These are phyloP conservation scores for Tylopilus sp. DNA, from an alignment of 768 basidiomycete genomes.

Conservation along the genomic window DNA sequence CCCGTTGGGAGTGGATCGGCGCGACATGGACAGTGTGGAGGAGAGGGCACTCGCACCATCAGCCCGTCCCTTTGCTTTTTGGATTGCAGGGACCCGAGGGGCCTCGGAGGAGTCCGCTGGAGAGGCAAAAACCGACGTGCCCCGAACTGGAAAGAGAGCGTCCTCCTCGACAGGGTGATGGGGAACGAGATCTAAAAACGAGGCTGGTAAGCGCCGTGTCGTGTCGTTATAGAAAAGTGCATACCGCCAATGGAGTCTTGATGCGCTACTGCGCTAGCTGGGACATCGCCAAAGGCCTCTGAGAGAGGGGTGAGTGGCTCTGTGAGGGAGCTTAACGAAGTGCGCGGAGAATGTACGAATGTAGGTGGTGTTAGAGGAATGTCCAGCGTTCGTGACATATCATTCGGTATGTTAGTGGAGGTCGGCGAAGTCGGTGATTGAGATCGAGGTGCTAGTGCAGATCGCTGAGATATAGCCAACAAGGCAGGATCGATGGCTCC, in stretches of 20 bases:
- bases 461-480: constrained; percentile 27
- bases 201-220: constrained; percentile 3
- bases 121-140: not conserved
- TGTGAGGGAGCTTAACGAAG: constrained; percentile 31
- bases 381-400: constrained; percentile 3
- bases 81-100: not conserved
- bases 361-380: constrained; percentile 15
- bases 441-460: not conserved
- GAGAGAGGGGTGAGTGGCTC: constrained; percentile 25
- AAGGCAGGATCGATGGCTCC: constrained; percentile 32
- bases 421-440: not conserved
- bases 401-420: not conserved
- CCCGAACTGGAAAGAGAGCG: not conserved
- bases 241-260: constrained; percentile 11
- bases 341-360: constrained; percentile 27
- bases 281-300: constrained; percentile 13
- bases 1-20: not conserved
- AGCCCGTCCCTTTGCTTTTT: constrained; percentile 21
- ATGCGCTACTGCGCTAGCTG: not conserved
- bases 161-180: constrained; percentile 4
- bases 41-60: not conserved
- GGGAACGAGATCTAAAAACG: constrained; percentile 2
- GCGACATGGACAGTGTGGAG: not conserved
- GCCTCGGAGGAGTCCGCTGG: not conserved
- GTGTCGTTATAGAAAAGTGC: not conserved